Evolutionary conservation across 2,329 filamentous ascomycete species (phyloP).

Genomic region (Phyllosticta citribraziliensis): DNA sequence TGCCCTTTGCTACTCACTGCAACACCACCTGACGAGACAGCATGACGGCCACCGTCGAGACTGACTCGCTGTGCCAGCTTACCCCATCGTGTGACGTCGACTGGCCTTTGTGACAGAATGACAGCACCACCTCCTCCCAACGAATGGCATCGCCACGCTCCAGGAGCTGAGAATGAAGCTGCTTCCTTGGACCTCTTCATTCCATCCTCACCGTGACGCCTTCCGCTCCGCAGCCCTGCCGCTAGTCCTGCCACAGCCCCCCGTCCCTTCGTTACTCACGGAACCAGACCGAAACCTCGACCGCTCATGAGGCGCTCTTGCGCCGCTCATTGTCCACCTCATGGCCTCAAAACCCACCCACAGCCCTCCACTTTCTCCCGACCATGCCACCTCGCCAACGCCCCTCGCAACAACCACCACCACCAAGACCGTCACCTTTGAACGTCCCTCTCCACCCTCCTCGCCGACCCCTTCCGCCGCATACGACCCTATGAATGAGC

Average conservation of each 20-base stretch:
- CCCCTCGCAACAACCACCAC: conserved; percentile 14
- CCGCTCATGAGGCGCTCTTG: not conserved
- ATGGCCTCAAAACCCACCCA: not conserved
- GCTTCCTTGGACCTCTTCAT: not conserved
- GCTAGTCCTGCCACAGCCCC: not conserved
- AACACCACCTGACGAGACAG: not conserved
- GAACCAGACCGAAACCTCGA: not conserved
- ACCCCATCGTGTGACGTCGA: conserved; percentile 7
- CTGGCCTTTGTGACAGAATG: not conserved
- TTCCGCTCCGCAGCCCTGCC: not conserved
- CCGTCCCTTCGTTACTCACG: conserved; percentile 1
- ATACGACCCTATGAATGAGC: conserved; percentile 23
- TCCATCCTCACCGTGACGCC: not conserved
- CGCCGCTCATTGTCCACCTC: not conserved
- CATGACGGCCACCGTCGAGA: not conserved
- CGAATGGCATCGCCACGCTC: not conserved
- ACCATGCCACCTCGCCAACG: conserved; percentile 5
- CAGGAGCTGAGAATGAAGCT: not conserved
- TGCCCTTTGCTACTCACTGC: not conserved
- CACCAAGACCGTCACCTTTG: conserved; percentile 29
- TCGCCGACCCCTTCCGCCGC: not conserved
- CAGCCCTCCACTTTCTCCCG: not conserved
- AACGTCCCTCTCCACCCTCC: conserved; percentile 13
- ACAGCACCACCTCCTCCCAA: not conserved
- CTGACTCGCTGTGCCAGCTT: not conserved